Evolutionary conservation across 352 stramenopile species (phyloP).

Genomic region (Sclerospora graminicola): DNA sequence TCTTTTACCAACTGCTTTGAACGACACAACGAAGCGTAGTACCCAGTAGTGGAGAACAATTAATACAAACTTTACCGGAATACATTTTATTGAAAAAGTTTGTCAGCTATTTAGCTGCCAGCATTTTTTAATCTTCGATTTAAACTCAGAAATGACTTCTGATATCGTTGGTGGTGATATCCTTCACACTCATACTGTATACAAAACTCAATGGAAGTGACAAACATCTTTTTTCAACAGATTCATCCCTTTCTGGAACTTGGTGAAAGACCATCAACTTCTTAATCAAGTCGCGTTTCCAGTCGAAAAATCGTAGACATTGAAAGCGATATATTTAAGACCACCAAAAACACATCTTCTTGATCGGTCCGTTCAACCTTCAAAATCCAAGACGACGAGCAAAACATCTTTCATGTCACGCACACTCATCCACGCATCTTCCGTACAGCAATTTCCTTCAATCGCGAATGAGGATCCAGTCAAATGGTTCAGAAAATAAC

Average conservation of each 20-base stretch:
- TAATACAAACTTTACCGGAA: conserved; percentile 39
- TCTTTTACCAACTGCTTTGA: conserved; percentile 26
- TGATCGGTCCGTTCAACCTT: conserved; percentile 23
- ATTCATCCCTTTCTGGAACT: too few species aligned
- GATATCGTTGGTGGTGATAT: conserved; percentile 57
- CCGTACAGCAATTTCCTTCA: conserved; percentile 41
- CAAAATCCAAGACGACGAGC: conserved; percentile 49
- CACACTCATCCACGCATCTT: conserved; percentile 57
- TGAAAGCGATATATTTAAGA: too few species aligned
- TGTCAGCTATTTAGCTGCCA: conserved; percentile 37
- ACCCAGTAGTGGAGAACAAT: conserved; percentile 61
- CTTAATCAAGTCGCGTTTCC: conserved; percentile 60
- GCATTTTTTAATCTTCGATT: conserved; percentile 33
- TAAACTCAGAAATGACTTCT: conserved; percentile 39
- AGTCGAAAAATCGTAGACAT: conserved; percentile 59
- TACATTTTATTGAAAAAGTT: conserved; percentile 67
- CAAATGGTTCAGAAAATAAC: conserved; percentile 70
- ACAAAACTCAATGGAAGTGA: conserved; percentile 47
- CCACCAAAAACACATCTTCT: too few species aligned
- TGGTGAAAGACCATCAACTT: conserved; percentile 53
- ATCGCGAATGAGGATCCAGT: conserved; percentile 71
- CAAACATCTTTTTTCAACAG: conserved; percentile 48
- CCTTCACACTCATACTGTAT: conserved; percentile 67
- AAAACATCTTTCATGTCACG: conserved; percentile 33
- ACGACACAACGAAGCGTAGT: conserved; percentile 48